phyloP scores from a whole-genome alignment of 2,329 filamentous ascomycete genomes.

The Trichoderma arundinaceum region DNA sequence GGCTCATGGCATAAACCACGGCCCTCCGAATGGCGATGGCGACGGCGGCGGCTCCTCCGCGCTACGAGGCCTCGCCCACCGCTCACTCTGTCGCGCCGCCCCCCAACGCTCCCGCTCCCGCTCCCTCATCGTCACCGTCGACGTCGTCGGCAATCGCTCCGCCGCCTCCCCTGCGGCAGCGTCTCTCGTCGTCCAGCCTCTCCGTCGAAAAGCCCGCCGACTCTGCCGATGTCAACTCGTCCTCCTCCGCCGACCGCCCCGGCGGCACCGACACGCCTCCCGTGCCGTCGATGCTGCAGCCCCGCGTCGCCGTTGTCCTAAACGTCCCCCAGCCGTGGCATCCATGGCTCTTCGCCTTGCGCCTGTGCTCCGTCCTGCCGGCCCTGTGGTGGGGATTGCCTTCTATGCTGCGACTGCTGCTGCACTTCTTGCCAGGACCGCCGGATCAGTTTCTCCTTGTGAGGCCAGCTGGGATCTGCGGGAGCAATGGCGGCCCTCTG shows the following conservation, averaged over 20 bases:
- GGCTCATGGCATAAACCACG: constrained; percentile 36
- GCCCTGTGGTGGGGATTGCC: constrained; percentile 74
- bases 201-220: constrained; percentile 3
- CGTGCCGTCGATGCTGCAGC: constrained; percentile 64
- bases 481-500: not conserved
- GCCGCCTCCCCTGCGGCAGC: not conserved
- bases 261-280: constrained; percentile 20
- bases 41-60: constrained; percentile 35
- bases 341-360: constrained; percentile 72
- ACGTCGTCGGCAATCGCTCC: not conserved
- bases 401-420: constrained; percentile 70
- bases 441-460: constrained; percentile 41
- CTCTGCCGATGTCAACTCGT: not conserved
- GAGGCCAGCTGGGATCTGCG: constrained; percentile 32
- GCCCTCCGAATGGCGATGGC: constrained; percentile 18
- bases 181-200: constrained; percentile 11
- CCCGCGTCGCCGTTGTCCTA: constrained; percentile 77
- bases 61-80: constrained; percentile 35
- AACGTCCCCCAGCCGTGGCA: constrained; percentile 77
- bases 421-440: constrained; percentile 60
- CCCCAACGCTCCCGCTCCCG: not conserved
- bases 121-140: constrained; percentile 6
- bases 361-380: constrained; percentile 73
- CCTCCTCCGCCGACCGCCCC: not conserved
- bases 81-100: constrained; percentile 30